Evolutionary conservation across 2,329 filamentous ascomycete genomes (phyloP).

Genomic region (Colletotrichum spaethianum): DNA sequence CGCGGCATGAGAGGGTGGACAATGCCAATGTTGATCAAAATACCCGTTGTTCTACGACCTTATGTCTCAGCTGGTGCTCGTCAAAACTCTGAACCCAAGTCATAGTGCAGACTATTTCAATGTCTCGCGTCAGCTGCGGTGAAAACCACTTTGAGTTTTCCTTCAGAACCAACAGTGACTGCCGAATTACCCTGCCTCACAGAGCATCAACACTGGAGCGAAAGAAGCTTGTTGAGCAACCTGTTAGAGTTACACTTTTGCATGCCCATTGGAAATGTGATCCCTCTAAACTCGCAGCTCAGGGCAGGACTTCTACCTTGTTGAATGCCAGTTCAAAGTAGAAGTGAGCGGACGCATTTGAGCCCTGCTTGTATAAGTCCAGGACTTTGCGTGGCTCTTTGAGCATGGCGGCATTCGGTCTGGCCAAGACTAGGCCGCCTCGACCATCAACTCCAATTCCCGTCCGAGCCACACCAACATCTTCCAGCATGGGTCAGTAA

Average conservation of each 20-base stretch:
- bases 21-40: too few relatives aligned
- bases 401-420: too few relatives aligned
- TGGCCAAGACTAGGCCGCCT: background rate
- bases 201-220: background rate
- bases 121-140: background rate
- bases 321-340: background rate
- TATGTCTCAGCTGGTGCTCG: background rate
- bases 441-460: background rate
- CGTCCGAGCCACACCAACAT: background rate
- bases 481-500: background rate
- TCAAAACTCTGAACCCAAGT: background rate
- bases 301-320: background rate
- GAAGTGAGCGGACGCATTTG: background rate
- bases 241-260: background rate
- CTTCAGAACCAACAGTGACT: too few relatives aligned
- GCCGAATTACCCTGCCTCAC: background rate
- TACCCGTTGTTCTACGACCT: background rate
- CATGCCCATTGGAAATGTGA: background rate
- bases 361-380: background rate
- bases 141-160: background rate
- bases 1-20: background rate
- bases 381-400: background rate
- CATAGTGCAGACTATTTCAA: background rate
- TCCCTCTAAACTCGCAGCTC: background rate
- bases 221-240: background rate